Evolutionary conservation across 2,329 filamentous ascomycete species (phyloP).

Genomic region (Epichloe brachyelytri): DNA sequence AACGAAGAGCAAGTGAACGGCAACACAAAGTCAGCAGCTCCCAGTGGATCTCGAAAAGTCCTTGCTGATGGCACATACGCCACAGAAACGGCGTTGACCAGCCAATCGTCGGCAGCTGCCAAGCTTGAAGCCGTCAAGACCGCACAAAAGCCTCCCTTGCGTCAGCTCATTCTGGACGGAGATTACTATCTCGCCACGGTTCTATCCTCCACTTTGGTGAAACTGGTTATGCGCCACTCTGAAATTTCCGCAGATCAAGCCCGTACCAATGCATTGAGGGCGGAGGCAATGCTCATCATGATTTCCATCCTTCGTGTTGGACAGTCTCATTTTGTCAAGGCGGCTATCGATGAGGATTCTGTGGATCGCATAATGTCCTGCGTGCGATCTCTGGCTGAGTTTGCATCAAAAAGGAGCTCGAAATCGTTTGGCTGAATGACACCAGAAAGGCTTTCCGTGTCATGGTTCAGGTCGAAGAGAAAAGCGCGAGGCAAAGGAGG

Average conservation of each 20-base stretch:
- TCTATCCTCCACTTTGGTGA: constrained; percentile 89
- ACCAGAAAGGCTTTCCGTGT: constrained; percentile 90
- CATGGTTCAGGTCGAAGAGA: constrained; percentile 95
- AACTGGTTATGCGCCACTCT: constrained; percentile 93
- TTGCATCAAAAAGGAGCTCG: constrained; percentile 80
- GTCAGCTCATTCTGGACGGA: constrained; percentile 89
- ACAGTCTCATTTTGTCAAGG: constrained; percentile 97
- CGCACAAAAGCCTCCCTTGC: constrained; percentile 86
- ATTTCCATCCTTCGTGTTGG: constrained; percentile 96
- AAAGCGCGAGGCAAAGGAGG: constrained; percentile 94
- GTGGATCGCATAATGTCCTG: constrained; percentile 98
- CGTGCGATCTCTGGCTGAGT: constrained; percentile 83
- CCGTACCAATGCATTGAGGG: constrained; percentile 84
- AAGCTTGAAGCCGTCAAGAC: constrained; percentile 94
- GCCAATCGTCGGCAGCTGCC: constrained; percentile 76
- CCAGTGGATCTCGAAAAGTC: constrained; percentile 79
- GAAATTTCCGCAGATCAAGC: constrained; percentile 79
- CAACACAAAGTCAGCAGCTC: constrained; percentile 59
- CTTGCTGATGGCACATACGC: constrained; percentile 95
- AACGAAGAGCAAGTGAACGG: constrained; percentile 61
- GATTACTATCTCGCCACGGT: constrained; percentile 95
- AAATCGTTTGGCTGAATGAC: constrained; percentile 86
- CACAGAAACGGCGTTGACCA: constrained; percentile 90
- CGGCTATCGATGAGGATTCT: constrained; percentile 93
- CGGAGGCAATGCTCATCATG: constrained; percentile 99